Percentiles rank a stretch among this genome's conserved stretches.
These are phyloP conservation scores for Ehretia macrophylla DNA, from an alignment of 257 asterid species.

Conservation along the genomic window DNA sequence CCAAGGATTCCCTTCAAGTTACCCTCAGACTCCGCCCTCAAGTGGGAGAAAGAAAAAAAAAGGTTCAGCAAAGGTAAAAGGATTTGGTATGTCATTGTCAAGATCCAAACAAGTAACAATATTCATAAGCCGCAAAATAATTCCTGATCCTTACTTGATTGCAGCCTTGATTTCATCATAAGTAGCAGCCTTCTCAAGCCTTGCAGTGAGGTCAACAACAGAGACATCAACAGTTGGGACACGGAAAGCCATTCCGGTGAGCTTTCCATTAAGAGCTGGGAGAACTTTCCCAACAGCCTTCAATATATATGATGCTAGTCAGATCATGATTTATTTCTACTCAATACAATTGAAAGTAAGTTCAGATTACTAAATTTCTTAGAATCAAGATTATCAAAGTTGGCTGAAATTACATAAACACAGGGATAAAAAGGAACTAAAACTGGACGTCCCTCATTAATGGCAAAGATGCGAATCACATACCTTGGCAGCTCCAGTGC, in stretches of 20 bases:
- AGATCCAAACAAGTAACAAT: background rate
- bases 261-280: slow-evolving; percentile 76
- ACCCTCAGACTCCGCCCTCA: slow-evolving; percentile 31
- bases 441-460: background rate
- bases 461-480: background rate
- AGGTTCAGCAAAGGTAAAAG: background rate
- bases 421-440: too few relatives aligned
- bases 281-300: slow-evolving; percentile 94
- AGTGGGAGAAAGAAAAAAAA: background rate
- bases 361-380: too few relatives aligned
- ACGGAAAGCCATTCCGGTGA: slow-evolving; percentile 91
- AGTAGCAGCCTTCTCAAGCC: slow-evolving; percentile 62
- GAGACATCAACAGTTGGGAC: slow-evolving; percentile 92
- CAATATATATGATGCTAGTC: background rate
- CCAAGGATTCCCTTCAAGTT: slow-evolving; percentile 57
- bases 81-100: background rate
- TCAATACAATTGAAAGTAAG: too few relatives aligned
- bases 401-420: too few relatives aligned
- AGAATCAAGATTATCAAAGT: too few relatives aligned
- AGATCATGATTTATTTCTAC: background rate
- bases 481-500: slow-evolving; percentile 91
- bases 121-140: background rate
- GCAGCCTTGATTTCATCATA: slow-evolving; percentile 80
- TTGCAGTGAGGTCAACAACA: slow-evolving; percentile 74
- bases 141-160: slow-evolving; percentile 46